phyloP scores from a whole-genome alignment of 2,329 filamentous ascomycete species.

The Hypoxylon sp. region DNA sequence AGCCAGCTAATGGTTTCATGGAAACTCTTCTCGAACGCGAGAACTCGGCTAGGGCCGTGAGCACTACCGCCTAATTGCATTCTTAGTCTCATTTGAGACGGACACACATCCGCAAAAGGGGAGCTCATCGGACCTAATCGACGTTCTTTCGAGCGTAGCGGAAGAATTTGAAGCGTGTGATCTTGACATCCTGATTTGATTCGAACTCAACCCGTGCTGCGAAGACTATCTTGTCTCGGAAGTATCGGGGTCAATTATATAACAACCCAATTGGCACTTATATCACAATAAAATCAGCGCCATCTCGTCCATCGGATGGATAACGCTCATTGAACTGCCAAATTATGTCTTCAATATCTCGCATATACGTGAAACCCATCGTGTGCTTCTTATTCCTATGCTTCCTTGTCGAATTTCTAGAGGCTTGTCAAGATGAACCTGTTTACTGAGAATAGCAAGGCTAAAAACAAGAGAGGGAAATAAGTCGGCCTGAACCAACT shows the following conservation, averaged over 20 bases:
- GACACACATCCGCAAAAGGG: constrained; percentile 42
- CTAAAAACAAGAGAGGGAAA: not conserved
- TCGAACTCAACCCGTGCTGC: constrained; percentile 39
- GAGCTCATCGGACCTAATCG: constrained; percentile 54
- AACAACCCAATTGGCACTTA: constrained; percentile 41
- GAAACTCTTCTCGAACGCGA: constrained; percentile 73
- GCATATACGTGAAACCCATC: constrained; percentile 20
- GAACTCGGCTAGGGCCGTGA: constrained; percentile 52
- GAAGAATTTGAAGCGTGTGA: constrained; percentile 39
- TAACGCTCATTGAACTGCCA: constrained; percentile 51
- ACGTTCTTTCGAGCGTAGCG: constrained; percentile 56
- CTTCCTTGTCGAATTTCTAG: not conserved
- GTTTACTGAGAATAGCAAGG: not conserved
- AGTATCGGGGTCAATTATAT: constrained; percentile 33
- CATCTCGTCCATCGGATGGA: constrained; percentile 50
- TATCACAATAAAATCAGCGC: constrained; percentile 53
- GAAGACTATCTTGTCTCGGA: constrained; percentile 15
- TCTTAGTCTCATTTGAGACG: constrained; percentile 25
- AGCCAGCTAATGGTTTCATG: constrained; percentile 62
- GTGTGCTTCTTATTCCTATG: not conserved
- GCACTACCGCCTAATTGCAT: constrained; percentile 54
- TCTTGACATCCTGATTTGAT: constrained; percentile 47
- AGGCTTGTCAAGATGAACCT: not conserved
- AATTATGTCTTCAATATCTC: constrained; percentile 5
- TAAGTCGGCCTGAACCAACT: not conserved